phyloP scores from a whole-genome alignment of 345 rosid species.

The Ceriops decandra region DNA sequence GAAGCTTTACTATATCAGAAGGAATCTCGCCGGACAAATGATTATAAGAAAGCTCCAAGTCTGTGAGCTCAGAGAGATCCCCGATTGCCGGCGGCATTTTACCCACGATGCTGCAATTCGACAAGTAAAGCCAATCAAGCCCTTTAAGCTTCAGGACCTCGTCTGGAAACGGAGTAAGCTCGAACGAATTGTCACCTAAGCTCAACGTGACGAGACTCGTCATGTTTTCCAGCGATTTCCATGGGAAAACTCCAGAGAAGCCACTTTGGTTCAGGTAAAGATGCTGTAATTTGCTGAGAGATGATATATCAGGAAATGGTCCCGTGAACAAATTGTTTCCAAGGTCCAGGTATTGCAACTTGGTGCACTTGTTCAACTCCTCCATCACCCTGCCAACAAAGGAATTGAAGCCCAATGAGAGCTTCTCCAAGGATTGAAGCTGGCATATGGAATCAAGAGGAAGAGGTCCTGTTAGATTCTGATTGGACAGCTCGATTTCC shows the following conservation, averaged over 20 bases:
- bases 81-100: constrained; percentile 63
- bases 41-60: constrained; percentile 54
- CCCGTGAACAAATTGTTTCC: constrained; percentile 70
- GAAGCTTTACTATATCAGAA: constrained; percentile 48
- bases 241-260: constrained; percentile 60
- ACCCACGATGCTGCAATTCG: constrained; percentile 63
- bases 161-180: constrained; percentile 41
- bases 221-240: constrained; percentile 58
- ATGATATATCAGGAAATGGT: constrained; percentile 52
- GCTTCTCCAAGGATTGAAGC: constrained; percentile 51
- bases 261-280: constrained; percentile 57
- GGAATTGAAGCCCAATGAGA: constrained; percentile 63
- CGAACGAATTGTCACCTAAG: constrained; percentile 60
- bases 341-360: constrained; percentile 60
- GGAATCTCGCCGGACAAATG: constrained; percentile 58
- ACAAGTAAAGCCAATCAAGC: constrained; percentile 56
- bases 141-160: constrained; percentile 45
- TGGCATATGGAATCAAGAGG: constrained; percentile 55
- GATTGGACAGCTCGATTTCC: constrained; percentile 64
- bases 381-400: constrained; percentile 37
- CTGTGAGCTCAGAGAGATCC: constrained; percentile 46
- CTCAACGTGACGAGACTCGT: constrained; percentile 49
- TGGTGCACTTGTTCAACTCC: constrained; percentile 48
- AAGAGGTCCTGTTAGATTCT: constrained; percentile 39
- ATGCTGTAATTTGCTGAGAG: constrained; percentile 44